Base-by-base conservation (phyloP, 495 filamentous ascomycete species). In the Baudoinia panamericana region DNA sequence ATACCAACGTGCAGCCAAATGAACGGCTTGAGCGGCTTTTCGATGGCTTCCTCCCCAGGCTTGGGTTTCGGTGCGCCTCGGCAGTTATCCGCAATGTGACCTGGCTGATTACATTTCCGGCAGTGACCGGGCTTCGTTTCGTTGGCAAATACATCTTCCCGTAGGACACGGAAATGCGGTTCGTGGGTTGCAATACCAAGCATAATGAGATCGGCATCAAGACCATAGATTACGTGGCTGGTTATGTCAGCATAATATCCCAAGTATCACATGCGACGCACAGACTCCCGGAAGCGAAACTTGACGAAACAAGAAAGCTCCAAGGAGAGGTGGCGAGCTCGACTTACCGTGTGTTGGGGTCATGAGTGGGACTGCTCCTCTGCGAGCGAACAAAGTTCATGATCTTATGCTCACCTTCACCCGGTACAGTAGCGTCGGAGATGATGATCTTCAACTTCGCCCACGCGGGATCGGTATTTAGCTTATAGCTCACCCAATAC, bases 331-430 rank as follows among this genome's bases (percentile, higher is more conserved):
- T 11, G 17, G 68, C 33, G 85, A 86, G 55, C 93, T 95, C 36
- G 40, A 93, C 90, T 64, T 96, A 92, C 32, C 78, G 79, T 11
- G 92, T 95, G 57, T 99, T 96, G 22, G 90, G 92, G 54, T 99
- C 80, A 57, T 99, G 87, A 38, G 87, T 77, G 1, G 87, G 82
- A 21, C 81, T 84, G 25, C 77, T 69, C 47, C 90, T 80, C 62
- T 99, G 92, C 18, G 88, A 93, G 50, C 90, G 77, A 46, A 99
- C 72, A 54, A 96, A 99, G 30, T 93, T 75, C 90, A 99, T 99
- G 49, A 99, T 95, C 65, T 99, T 99, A 61, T 99, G 90, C 59
- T 99, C 90, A 57, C 90, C 90, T 62, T 99, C 90, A 51, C 90
- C 90, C 26, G 90, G 90, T 15, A 99, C 90, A 0, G 86, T 93